phyloP scores from a whole-genome alignment of 2,329 filamentous ascomycete genomes.

The Lasiodiplodia theobromae region DNA sequence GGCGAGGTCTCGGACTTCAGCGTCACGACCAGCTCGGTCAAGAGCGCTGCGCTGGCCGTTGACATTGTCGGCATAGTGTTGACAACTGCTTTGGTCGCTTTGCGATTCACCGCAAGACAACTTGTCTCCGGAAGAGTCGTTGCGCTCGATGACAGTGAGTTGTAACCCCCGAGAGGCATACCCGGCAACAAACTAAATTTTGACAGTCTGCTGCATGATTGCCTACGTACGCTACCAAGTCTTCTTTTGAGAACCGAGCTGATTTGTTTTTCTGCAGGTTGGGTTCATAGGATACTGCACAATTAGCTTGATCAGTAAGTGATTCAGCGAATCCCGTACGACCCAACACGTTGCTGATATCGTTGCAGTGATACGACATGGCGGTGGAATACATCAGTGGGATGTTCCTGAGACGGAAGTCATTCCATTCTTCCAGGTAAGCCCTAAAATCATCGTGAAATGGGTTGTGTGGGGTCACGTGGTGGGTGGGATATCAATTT shows the following conservation, averaged over 20 bases:
- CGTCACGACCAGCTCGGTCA: constrained; percentile 33
- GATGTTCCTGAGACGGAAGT: constrained; percentile 33
- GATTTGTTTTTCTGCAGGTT: background rate
- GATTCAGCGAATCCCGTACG: background rate
- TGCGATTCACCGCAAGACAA: constrained; percentile 43
- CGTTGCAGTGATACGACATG: constrained; percentile 44
- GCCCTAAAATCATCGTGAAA: background rate
- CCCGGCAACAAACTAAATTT: background rate
- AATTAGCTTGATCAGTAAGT: constrained; percentile 12
- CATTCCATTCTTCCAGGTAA: constrained; percentile 40
- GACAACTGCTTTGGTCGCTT: constrained; percentile 40
- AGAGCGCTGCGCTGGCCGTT: constrained; percentile 45
- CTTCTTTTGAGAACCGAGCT: background rate
- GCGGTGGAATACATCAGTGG: constrained; percentile 45
- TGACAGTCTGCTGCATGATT: background rate
- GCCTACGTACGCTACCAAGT: constrained; percentile 5
- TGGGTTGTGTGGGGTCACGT: too few species aligned
- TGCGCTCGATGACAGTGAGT: constrained; percentile 46
- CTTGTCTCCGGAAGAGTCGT: constrained; percentile 41
- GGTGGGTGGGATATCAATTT: too few species aligned
- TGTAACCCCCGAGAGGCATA: background rate
- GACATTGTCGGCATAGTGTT: constrained; percentile 47
- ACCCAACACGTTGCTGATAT: constrained; percentile 24
- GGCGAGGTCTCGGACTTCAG: constrained; percentile 34
- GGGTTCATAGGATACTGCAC: constrained; percentile 45